Conservation (phyloP, 257 asterid species). For the Jacaranda copaia region DNA sequence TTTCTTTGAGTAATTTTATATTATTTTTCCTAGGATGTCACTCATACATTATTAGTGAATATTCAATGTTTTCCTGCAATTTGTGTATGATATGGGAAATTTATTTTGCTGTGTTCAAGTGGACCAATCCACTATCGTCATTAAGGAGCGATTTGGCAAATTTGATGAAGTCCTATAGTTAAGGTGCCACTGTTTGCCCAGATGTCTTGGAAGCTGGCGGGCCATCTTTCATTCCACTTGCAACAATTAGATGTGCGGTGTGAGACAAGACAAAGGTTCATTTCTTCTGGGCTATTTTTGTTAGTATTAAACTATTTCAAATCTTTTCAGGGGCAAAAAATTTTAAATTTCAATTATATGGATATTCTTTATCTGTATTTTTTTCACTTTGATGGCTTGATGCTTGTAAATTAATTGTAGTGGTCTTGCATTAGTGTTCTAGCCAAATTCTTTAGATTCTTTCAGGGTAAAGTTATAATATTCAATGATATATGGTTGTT, state of each 20-base stretch:
- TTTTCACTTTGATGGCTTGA: background rate
- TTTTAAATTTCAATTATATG: background rate
- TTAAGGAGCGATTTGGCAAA: constrained; percentile 73
- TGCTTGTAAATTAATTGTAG: background rate
- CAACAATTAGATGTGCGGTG: constrained; percentile 83
- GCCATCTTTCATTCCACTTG: constrained; percentile 74
- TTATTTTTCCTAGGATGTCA: background rate
- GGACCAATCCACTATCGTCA: constrained; percentile 80
- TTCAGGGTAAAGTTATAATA: too few relatives aligned
- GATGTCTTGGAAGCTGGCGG: constrained; percentile 76
- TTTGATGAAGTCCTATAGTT: constrained; percentile 75
- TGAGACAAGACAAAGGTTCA: constrained; percentile 79
- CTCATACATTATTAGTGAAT: background rate
- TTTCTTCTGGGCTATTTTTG: background rate
- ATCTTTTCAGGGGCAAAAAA: background rate
- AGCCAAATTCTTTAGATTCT: background rate
- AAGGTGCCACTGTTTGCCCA: constrained; percentile 80
- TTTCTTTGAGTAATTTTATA: too few relatives aligned
- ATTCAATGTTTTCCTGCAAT: constrained; percentile 19
- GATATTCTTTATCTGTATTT: background rate
- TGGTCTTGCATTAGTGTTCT: background rate
- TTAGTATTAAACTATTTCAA: background rate
- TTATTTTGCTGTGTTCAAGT: constrained; percentile 70
- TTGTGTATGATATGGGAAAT: constrained; percentile 66
- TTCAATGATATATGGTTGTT: background rate